Evolutionary conservation across 805 yeast species (phyloP).

Genomic region (Dipodascopsis uninucleata): DNA sequence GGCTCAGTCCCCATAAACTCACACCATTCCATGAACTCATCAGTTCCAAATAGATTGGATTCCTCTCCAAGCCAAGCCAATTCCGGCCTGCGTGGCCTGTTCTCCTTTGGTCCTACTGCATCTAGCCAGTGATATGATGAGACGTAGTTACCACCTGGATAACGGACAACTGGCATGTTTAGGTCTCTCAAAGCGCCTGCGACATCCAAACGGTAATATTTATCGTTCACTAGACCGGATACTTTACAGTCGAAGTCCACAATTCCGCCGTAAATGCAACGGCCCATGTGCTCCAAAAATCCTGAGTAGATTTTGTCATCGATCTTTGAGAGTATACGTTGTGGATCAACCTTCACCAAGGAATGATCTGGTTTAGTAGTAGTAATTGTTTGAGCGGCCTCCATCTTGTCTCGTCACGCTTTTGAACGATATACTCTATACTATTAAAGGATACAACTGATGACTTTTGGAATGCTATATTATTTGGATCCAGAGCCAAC

Average conservation of each 20-base stretch:
- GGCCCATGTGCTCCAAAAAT: slow-evolving; percentile 39
- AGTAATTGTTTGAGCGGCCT: too few species aligned
- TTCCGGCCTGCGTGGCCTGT: slow-evolving; percentile 38
- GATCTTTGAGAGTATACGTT: slow-evolving; percentile 32
- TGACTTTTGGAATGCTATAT: too few species aligned
- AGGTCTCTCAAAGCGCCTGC: slow-evolving; percentile 35
- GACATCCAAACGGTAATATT: slow-evolving; percentile 37
- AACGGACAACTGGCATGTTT: slow-evolving; percentile 38
- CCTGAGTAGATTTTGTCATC: slow-evolving; percentile 37
- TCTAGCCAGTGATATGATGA: slow-evolving; percentile 39
- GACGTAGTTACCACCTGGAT: slow-evolving; percentile 41
- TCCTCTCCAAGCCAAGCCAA: slow-evolving; percentile 39
- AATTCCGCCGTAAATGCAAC: slow-evolving; percentile 41
- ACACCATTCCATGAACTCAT: slow-evolving; percentile 40
- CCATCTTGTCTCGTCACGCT: too few species aligned
- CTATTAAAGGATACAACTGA: too few species aligned
- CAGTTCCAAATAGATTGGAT: slow-evolving; percentile 38
- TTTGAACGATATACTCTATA: too few species aligned
- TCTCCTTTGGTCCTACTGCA: slow-evolving; percentile 37
- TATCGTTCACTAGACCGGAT: slow-evolving; percentile 28
- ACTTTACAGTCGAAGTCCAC: slow-evolving; percentile 33
- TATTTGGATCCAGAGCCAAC: too few species aligned
- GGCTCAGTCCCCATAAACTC: slow-evolving; percentile 36
- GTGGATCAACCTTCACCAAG: slow-evolving; percentile 36
- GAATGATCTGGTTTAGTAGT: too few species aligned